Base-by-base conservation (phyloP, 2,329 filamentous ascomycete species). In the Sporothrix sp. region DNA sequence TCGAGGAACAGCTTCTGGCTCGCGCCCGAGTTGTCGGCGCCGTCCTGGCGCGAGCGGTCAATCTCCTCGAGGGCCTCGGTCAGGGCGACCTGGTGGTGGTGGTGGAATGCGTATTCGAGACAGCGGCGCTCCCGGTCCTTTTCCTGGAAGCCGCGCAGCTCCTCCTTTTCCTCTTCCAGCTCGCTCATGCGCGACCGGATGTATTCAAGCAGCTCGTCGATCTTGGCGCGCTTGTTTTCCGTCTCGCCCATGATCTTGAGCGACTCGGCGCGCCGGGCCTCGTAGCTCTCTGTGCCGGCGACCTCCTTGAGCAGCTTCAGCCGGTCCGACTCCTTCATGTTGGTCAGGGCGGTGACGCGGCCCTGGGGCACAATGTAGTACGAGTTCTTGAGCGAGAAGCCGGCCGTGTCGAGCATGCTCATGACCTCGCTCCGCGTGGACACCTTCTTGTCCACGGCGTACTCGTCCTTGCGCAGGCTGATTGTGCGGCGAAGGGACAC, bases 281-380 rank as follows among this genome's bases (percentile, higher is more conserved):
- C 93, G 68, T 98, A 98, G 39, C 96, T 89, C 61, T 96, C 89
- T 7, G 93, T 98, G 55, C 93, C 93, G 1, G 93, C 93, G n/a
- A 98, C 93, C 63, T 97, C 93, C 68, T 98, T 98, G 55, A 98
- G 71, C 53, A 98, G 72, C 58, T 85, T 90, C 56, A 98, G 70
- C 48, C 93, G 81, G 65, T 96, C 90, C 1, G 83, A 82, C 65
- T 98, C 93, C 67, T 96, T 96, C 93, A 98, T 98, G 65, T 97
- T 98, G 39, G 93, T 98, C 62, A 98, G 74, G 21, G 88, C 84
- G 0, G 93, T 97, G 54, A 98, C 90, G 63, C 93, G 88, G 49
- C 93, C 93, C 66, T 98, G 93, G 0, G 94, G 93, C 2, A 98
- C 94, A 60, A 98, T 98, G 66, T 98, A 98, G 74, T 97, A 98